Evolutionary conservation across 306 rosid species (phyloP).

Genomic region (Prunus campanulata): DNA sequence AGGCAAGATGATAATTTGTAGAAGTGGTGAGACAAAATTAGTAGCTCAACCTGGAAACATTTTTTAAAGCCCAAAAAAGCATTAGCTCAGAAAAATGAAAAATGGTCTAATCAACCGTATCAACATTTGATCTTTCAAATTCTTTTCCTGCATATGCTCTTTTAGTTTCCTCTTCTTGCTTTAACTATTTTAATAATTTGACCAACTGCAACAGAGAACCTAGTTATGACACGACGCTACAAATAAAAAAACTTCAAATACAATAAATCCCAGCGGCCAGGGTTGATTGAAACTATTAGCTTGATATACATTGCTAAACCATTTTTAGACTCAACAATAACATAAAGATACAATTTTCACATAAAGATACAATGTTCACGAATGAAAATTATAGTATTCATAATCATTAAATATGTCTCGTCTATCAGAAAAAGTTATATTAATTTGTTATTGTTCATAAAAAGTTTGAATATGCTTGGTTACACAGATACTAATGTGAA

Average conservation of each 20-base stretch:
- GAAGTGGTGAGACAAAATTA: constrained; percentile 93
- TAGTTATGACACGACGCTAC: not conserved
- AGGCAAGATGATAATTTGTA: constrained; percentile 97
- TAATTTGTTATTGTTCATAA: not conserved
- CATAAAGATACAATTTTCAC: not conserved
- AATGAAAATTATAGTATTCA: not conserved
- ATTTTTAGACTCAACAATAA: not conserved
- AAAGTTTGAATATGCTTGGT: not conserved
- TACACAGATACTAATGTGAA: not conserved
- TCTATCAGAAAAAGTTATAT: not conserved
- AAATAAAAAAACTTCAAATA: too few relatives aligned
- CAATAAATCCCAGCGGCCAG: not conserved
- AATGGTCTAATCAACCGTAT: not conserved
- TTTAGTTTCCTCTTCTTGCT: not conserved
- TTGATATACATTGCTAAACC: not conserved
- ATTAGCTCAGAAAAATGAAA: not conserved
- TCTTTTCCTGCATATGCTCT: not conserved
- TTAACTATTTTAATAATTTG: not conserved
- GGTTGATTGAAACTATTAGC: too few relatives aligned
- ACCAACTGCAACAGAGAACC: not conserved
- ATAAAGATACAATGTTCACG: not conserved
- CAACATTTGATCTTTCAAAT: not conserved
- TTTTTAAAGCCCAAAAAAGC: not conserved
- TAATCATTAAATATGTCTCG: not conserved
- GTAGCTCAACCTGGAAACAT: constrained; percentile 90